Evolutionary conservation across 108 stramenopile species (phyloP).

Genomic region (Skeletonema potamos): DNA sequence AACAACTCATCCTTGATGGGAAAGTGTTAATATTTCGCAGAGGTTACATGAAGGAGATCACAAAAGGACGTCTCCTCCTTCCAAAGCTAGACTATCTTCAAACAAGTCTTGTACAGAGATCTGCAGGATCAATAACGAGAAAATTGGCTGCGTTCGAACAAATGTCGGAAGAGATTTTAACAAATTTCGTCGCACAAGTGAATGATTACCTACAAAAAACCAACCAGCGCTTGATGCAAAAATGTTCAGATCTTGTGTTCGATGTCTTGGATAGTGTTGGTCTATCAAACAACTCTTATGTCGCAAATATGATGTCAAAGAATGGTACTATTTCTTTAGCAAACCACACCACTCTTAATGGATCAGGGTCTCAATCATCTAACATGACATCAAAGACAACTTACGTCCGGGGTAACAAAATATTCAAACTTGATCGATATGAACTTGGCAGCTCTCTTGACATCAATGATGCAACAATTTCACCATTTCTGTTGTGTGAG

Average conservation of each 20-base stretch:
- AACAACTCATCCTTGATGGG: slow-evolving; percentile 64
- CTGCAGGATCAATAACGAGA: slow-evolving; percentile 49
- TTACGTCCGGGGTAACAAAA: slow-evolving; percentile 28
- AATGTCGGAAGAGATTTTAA: slow-evolving; percentile 12
- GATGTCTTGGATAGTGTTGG: slow-evolving; percentile 15
- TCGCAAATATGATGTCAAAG: background rate
- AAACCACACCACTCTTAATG: background rate
- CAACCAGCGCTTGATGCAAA: background rate
- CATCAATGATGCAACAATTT: slow-evolving; percentile 11
- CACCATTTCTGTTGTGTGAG: background rate
- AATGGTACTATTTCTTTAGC: background rate
- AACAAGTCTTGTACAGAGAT: slow-evolving; percentile 72
- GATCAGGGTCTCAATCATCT: background rate
- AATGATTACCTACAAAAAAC: background rate
- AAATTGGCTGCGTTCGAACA: slow-evolving; percentile 45
- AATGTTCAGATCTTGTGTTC: background rate
- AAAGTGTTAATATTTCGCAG: slow-evolving; percentile 70
- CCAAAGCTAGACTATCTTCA: slow-evolving; percentile 88
- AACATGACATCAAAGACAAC: background rate
- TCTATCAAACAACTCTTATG: slow-evolving; percentile 8
- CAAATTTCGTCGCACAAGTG: background rate
- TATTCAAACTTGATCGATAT: slow-evolving; percentile 58
- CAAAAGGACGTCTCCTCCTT: slow-evolving; percentile 63
- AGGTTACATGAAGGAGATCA: slow-evolving; percentile 77
- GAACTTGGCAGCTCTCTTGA: slow-evolving; percentile 8